Evolutionary conservation across 441 rosid genomes (phyloP).

Genomic region (Flueggea neowawraea): DNA sequence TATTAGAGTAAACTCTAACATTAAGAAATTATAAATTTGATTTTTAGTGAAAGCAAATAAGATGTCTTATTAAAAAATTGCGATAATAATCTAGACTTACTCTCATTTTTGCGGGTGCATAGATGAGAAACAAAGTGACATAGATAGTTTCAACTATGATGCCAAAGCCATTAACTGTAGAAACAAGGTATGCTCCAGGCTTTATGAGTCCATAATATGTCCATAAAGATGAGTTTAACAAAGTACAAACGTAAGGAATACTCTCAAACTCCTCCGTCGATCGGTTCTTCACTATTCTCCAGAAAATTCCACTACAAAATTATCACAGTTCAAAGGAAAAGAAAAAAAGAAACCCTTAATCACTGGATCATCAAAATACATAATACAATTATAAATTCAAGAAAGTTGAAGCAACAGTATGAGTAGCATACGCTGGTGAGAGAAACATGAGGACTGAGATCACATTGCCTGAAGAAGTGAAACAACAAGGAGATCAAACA

Average conservation of each 20-base stretch:
- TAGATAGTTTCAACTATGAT: constrained; percentile 46
- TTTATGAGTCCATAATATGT: constrained; percentile 74
- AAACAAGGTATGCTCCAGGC: constrained; percentile 58
- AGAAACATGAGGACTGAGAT: constrained; percentile 74
- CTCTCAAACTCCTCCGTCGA: constrained; percentile 79
- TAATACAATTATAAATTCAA: neutral
- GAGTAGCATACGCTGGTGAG: constrained; percentile 61
- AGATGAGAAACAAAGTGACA: constrained; percentile 50
- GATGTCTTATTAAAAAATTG: no score
- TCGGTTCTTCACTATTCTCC: constrained; percentile 41
- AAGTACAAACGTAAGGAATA: constrained; percentile 72
- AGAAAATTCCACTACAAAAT: constrained; percentile 47
- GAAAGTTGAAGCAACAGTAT: neutral
- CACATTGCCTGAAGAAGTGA: constrained; percentile 52
- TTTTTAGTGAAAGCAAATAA: no score
- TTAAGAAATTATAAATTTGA: no score
- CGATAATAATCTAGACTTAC: constrained; percentile 20
- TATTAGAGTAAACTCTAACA: no score
- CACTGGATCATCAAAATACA: neutral
- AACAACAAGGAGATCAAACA: neutral
- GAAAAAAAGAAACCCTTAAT: neutral
- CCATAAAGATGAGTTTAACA: constrained; percentile 64
- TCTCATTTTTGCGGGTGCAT: constrained; percentile 44
- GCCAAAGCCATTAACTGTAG: constrained; percentile 79
- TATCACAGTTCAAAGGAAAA: neutral